These are phyloP conservation scores for Chenopodium berlandieri DNA, from an alignment of 148 eudicot genomes.

Conservation along the genomic window DNA sequence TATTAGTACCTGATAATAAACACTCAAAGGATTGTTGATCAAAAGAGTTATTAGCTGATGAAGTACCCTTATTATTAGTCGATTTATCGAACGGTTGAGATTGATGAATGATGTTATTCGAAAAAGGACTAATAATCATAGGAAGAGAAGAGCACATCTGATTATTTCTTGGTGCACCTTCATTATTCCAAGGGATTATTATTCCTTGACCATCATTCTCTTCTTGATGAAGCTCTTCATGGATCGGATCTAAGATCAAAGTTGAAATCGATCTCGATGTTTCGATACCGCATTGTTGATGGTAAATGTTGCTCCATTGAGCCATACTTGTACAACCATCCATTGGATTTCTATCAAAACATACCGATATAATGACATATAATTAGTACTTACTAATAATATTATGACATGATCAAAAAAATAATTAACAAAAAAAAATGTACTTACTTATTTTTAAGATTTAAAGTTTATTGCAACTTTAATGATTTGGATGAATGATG, in stretches of 20 bases:
- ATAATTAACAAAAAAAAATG: not conserved
- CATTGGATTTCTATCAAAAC: slow-evolving; percentile 8
- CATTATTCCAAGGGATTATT: slow-evolving; percentile 24
- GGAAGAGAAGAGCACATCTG: not conserved
- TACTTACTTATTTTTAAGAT: not conserved
- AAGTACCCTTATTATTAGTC: not conserved
- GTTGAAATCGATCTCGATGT: slow-evolving; percentile 9
- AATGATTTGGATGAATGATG: slow-evolving; percentile 4
- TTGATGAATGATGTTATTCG: slow-evolving; percentile 4
- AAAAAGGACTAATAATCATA: not conserved
- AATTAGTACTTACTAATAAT: not conserved
- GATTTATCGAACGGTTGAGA: slow-evolving; percentile 16
- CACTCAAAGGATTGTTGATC: slow-evolving; percentile 48
- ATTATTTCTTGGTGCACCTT: not conserved
- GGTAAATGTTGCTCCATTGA: slow-evolving; percentile 31
- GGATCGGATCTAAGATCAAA: slow-evolving; percentile 20
- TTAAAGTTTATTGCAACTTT: slow-evolving; percentile 6
- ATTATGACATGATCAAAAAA: not conserved
- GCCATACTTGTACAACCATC: slow-evolving; percentile 32
- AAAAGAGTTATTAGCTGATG: slow-evolving; percentile 34
- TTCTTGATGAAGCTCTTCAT: not conserved
- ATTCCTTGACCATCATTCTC: not conserved
- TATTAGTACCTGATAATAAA: slow-evolving; percentile 45
- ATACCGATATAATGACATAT: not conserved
- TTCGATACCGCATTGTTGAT: slow-evolving; percentile 6